phyloP scores from a whole-genome alignment of 345 rosid species.

The Murraya paniculata region DNA sequence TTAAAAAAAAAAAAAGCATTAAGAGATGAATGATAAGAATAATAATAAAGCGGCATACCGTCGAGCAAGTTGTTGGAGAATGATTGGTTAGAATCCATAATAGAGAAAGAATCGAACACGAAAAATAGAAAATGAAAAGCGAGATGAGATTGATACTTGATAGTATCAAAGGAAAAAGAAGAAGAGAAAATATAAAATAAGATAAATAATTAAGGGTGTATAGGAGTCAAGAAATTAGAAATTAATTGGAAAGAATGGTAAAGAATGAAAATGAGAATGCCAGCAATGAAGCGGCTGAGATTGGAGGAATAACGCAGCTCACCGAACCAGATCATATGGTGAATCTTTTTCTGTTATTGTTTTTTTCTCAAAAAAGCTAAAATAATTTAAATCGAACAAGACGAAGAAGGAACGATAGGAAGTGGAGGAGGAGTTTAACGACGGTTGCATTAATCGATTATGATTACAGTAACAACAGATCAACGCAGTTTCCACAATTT shows the following conservation, averaged over 20 bases:
- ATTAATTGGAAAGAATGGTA: slow-evolving; percentile 48
- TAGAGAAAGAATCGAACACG: neutral
- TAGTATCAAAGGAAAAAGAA: neutral
- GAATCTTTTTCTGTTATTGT: neutral
- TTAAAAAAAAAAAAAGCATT: neutral
- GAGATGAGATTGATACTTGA: too few relatives aligned
- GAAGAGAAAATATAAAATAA: neutral
- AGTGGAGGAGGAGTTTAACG: neutral
- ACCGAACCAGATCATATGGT: slow-evolving; percentile 51
- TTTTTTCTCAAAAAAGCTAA: neutral
- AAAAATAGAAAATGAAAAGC: neutral
- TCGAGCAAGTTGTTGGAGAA: slow-evolving; percentile 19
- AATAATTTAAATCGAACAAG: neutral
- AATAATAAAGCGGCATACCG: slow-evolving; percentile 17
- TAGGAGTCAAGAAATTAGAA: slow-evolving; percentile 62
- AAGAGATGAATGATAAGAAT: neutral
- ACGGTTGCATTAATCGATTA: slow-evolving; percentile 5
- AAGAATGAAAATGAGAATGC: slow-evolving; percentile 44
- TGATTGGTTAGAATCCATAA: slow-evolving; percentile 40
- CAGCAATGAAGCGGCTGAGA: slow-evolving; percentile 66
- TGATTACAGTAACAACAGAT: neutral
- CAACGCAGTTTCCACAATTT: neutral
- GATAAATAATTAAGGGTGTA: slow-evolving; percentile 34
- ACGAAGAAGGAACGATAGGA: neutral
- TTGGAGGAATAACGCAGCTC: slow-evolving; percentile 47